These are phyloP conservation scores for Coemansia reversa DNA, from an alignment of 192 early-diverging fungal species.

Conservation along the genomic window DNA sequence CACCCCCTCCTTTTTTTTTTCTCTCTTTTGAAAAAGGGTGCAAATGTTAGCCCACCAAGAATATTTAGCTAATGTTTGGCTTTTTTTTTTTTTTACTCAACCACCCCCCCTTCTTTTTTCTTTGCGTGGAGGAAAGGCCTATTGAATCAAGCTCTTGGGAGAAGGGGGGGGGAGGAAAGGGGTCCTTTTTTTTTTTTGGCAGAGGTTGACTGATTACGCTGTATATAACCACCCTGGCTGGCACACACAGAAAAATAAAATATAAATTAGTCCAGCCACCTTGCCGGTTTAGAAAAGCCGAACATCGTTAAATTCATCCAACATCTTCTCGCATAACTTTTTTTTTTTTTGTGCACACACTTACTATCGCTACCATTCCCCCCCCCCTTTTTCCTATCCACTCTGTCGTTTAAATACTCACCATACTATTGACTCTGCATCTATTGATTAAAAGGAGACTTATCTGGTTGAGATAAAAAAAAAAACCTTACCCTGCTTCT, in stretches of 20 bases:
- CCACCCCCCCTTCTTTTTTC: neutral
- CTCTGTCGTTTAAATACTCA: neutral
- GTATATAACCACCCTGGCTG: neutral
- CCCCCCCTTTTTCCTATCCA: neutral
- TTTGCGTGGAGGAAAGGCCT: neutral
- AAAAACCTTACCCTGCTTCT: neutral
- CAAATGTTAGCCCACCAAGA: neutral
- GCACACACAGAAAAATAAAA: neutral
- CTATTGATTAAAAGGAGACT: neutral
- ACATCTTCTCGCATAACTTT: neutral
- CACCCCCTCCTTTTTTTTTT: neutral
- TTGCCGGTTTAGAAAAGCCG: constrained; percentile 2
- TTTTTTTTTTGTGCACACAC: neutral
- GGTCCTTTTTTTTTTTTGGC: neutral
- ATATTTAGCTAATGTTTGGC: neutral
- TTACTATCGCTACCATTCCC: neutral
- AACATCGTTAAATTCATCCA: constrained; percentile 1
- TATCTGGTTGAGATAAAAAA: neutral
- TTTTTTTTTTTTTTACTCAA: too few relatives aligned
- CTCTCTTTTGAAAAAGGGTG: neutral
- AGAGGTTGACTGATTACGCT: neutral
- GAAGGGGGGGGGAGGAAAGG: neutral
- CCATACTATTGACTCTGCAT: neutral
- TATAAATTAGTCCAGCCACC: neutral
- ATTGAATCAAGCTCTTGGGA: neutral